Percentiles rank a stretch among this genome's conserved stretches.
phyloP scores from a whole-genome alignment of 108 stramenopile species.

The Fragilaria crotonensis region DNA sequence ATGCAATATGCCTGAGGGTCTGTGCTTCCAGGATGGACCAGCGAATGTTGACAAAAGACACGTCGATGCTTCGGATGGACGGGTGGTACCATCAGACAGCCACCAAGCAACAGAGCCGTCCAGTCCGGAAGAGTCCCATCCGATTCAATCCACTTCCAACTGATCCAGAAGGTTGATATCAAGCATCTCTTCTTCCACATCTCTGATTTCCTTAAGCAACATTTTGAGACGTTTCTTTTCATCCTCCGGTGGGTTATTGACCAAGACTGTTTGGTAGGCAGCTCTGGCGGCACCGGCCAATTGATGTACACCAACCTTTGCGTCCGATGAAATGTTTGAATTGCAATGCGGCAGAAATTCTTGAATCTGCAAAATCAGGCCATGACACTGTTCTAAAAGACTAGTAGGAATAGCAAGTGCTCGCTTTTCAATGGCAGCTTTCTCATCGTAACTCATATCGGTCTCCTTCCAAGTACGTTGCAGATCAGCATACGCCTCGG shows the following conservation, averaged over 20 bases:
- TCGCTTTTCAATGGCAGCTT: conserved; percentile 42
- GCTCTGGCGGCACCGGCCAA: conserved; percentile 72
- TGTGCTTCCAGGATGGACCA: too few relatives aligned
- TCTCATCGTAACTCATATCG: conserved; percentile 43
- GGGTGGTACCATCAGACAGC: too few relatives aligned
- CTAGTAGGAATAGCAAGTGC: conserved; percentile 51
- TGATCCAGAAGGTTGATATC: too few relatives aligned
- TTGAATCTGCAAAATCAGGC: conserved; percentile 39
- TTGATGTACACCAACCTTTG: conserved; percentile 74
- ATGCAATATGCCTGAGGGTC: too few relatives aligned
- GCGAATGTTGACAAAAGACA: too few relatives aligned
- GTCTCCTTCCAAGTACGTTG: conserved; percentile 67
- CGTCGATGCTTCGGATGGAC: too few relatives aligned
- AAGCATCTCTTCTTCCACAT: conserved; percentile 51
- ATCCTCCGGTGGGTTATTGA: conserved; percentile 57
- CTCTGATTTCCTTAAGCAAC: conserved; percentile 48
- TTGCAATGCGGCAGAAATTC: conserved; percentile 72
- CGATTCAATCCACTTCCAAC: too few relatives aligned
- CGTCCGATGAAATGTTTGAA: conserved; percentile 67
- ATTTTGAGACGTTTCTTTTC: conserved; percentile 40
- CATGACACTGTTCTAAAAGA: conserved; percentile 54
- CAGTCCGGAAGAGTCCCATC: too few relatives aligned
- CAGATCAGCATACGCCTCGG: conserved; percentile 55
- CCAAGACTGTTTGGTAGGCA: conserved; percentile 71
- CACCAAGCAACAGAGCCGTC: too few relatives aligned